phyloP scores from a whole-genome alignment of 805 yeast species.

The Candida rishiriensis region DNA sequence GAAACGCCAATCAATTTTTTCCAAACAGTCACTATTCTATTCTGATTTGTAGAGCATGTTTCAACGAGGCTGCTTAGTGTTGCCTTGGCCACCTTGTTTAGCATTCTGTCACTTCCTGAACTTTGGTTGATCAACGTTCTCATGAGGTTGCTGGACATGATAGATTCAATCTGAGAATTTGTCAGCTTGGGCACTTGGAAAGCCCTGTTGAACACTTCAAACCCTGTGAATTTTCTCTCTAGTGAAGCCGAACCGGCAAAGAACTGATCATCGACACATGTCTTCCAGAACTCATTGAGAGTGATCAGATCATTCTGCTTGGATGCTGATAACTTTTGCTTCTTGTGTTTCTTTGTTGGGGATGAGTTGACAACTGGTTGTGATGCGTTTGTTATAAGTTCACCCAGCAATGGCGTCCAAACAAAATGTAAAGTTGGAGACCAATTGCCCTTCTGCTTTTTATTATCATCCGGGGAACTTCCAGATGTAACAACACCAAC shows the following conservation, averaged over 20 bases:
- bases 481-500: constrained; percentile 37
- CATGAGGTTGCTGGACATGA: constrained; percentile 63
- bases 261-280: constrained; percentile 72
- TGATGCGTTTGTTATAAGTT: constrained; percentile 27
- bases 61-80: constrained; percentile 42
- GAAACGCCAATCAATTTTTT: constrained; percentile 44
- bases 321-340: constrained; percentile 23
- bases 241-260: constrained; percentile 74
- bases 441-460: constrained; percentile 66
- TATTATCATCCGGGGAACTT: constrained; percentile 30
- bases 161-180: constrained; percentile 9
- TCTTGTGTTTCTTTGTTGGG: constrained; percentile 31
- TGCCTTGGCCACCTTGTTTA: constrained; percentile 62
- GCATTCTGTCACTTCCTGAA: constrained; percentile 56
- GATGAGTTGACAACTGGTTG: constrained; percentile 15
- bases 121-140: constrained; percentile 75
- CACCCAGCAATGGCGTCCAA: constrained; percentile 58
- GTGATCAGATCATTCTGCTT: constrained; percentile 25
- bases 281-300: constrained; percentile 71
- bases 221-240: constrained; percentile 84
- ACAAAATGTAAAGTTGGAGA: constrained; percentile 70
- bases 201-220: constrained; percentile 60
- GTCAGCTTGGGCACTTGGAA: constrained; percentile 26
- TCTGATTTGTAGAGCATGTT: constrained; percentile 33
- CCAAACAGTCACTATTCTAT: constrained; percentile 26